Evolutionary conservation across 1,139 yeast genomes (phyloP).

Genomic region (Nakaseomyces glabratus): DNA sequence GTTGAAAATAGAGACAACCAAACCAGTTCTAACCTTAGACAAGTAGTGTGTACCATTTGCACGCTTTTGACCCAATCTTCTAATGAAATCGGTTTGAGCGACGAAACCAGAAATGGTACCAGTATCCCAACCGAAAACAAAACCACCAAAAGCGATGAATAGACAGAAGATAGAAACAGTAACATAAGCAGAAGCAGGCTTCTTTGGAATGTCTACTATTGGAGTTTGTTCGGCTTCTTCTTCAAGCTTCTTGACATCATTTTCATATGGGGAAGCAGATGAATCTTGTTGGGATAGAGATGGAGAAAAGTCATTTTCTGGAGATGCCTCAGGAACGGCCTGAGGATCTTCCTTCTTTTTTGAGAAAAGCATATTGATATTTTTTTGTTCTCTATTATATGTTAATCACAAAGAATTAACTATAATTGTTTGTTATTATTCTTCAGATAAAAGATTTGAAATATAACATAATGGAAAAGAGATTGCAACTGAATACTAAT

Average conservation of each 20-base stretch:
- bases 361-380: background rate
- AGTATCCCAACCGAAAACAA: slow-evolving; percentile 69
- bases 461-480: no score
- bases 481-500: no score
- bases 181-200: slow-evolving; percentile 42
- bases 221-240: slow-evolving; percentile 10
- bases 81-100: slow-evolving; percentile 55
- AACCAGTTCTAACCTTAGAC: slow-evolving; percentile 50
- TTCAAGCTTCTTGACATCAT: slow-evolving; percentile 13
- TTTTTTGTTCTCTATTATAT: background rate
- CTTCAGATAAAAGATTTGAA: no score
- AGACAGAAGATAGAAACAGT: slow-evolving; percentile 36
- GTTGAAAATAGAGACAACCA: slow-evolving; percentile 59
- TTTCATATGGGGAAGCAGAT: slow-evolving; percentile 20
- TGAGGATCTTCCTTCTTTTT: slow-evolving; percentile 1
- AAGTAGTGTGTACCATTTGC: slow-evolving; percentile 34
- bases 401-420: no score
- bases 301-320: slow-evolving; percentile 13
- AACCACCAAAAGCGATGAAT: slow-evolving; percentile 57
- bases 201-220: slow-evolving; percentile 31
- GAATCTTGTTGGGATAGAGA: slow-evolving; percentile 16
- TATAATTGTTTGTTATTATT: no score
- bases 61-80: slow-evolving; percentile 38
- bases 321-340: slow-evolving; percentile 11
- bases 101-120: slow-evolving; percentile 75